These are phyloP conservation scores for Podospora pseudoanserina DNA, from an alignment of 495 filamentous ascomycete genomes.

Conservation along the genomic window DNA sequence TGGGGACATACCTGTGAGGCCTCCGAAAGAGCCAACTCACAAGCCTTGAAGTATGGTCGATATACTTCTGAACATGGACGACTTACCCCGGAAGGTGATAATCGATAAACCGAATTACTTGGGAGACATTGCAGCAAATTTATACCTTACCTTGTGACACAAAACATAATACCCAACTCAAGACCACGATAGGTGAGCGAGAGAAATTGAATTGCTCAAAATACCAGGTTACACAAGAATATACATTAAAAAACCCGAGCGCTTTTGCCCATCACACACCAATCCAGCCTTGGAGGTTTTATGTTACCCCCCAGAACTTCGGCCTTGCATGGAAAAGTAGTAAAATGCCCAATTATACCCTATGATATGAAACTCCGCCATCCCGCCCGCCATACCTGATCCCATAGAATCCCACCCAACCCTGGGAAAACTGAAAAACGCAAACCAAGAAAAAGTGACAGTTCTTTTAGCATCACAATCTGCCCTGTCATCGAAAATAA, in stretches of 20 bases:
- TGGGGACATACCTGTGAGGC: too few relatives aligned
- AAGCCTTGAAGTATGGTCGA: too few relatives aligned
- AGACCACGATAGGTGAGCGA: background rate
- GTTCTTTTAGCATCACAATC: background rate
- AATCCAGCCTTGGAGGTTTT: background rate
- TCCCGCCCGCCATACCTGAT: background rate
- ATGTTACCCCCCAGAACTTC: background rate
- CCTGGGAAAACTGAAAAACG: background rate
- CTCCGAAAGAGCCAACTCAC: too few relatives aligned
- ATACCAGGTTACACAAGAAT: background rate
- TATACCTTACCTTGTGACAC: background rate
- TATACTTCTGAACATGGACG: too few relatives aligned
- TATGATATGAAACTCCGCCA: background rate
- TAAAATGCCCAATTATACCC: background rate
- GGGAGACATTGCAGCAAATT: background rate
- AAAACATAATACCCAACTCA: background rate
- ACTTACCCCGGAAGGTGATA: too few relatives aligned
- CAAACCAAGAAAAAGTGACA: background rate
- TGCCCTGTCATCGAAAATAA: background rate
- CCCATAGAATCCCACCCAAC: background rate
- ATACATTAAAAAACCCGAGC: background rate
- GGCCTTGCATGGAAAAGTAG: background rate
- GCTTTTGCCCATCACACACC: background rate
- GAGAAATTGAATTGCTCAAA: background rate
- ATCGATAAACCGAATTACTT: too few relatives aligned